Base-by-base conservation (phyloP, 2,329 filamentous ascomycete genomes). In the Aureobasidium sp. region DNA sequence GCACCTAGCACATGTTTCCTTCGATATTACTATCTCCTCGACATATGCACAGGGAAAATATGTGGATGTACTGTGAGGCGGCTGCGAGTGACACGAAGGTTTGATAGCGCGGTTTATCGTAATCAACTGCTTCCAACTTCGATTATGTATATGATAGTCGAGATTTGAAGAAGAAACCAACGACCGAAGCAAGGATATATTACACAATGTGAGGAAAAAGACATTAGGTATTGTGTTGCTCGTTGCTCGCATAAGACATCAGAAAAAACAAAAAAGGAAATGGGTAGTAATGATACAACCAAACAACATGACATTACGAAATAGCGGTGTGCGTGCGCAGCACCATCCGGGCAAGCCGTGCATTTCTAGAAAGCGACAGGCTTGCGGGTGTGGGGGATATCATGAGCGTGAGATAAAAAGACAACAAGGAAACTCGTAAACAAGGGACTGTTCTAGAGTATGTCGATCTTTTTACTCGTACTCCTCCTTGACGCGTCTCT, bases 401-500 rank as follows among this genome's bases (percentile, higher is more conserved):
- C 41, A 37, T 43, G 32, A 34, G 26, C 43, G 24, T 48, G 32
- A 48, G 46, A 43, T 2, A 17, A 20, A 43, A 36, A 29, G 15
- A 55, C 32, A 47, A 57, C 32, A 57, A 57, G 41, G 55, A 59
- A 48, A 48, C 43, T 59, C 55, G 55, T 59, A 27, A 37, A 39
- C 43, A 37, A 20, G 5, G 8, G 5, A 9, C n/a, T 48, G 46
- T 48, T 37, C 20, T 37, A 27, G 34, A 27, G 34, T n/a, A 8
- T 8, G 32, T 17, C 32, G 13, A 29, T 46, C 29, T 29, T 53
- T 65, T 77, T 78, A 86, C 50, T 81, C 78, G 70, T 89, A 90
- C 65, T 89, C 85, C 29, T 89, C 86, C 81, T 89, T 89, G 68
- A 89, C 85, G 13, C 85, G 79, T 61, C 81, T 80, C 66, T 84